These are phyloP conservation scores for Heliocybe sulcata DNA, from an alignment of 1,284 basidiomycete species.

Conservation along the genomic window DNA sequence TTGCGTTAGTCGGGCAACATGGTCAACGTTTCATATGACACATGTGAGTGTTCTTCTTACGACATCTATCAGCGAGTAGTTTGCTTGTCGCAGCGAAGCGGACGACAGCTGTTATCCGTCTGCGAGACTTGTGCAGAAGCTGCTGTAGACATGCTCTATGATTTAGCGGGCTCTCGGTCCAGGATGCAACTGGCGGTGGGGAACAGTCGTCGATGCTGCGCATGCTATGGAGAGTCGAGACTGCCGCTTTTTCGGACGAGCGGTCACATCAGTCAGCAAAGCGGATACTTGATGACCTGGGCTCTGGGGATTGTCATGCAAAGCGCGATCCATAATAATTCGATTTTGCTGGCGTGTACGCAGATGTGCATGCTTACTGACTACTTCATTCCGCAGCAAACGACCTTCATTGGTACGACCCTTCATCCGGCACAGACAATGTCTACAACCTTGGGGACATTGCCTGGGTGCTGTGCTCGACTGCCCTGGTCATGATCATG, in stretches of 20 bases:
- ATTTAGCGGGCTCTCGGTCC: too few species aligned
- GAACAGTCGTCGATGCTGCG: not conserved
- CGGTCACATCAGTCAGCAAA: too few species aligned
- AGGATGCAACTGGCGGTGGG: not conserved
- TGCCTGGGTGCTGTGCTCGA: conserved; percentile 68
- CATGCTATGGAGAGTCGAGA: too few species aligned
- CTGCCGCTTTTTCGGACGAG: too few species aligned
- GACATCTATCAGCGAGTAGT: not conserved
- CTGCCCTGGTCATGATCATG: conserved; percentile 87
- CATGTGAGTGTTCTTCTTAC: conserved; percentile 25
- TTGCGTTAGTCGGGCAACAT: conserved; percentile 18
- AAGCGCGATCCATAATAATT: not conserved
- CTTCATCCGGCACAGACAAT: conserved; percentile 26
- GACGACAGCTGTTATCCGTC: not conserved
- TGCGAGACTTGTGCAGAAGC: not conserved
- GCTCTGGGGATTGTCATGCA: not conserved
- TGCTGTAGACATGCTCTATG: too few species aligned
- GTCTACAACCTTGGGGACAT: conserved; percentile 76
- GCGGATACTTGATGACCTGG: not conserved
- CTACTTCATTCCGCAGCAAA: conserved; percentile 14
- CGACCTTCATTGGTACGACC: conserved; percentile 27
- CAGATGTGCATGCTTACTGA: too few species aligned
- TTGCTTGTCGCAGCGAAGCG: not conserved
- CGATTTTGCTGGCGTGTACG: conserved; percentile 3
- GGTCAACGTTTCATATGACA: conserved; percentile 48